Base-by-base conservation (phyloP, 768 basidiomycete species). In the Heimioporus sp. region DNA sequence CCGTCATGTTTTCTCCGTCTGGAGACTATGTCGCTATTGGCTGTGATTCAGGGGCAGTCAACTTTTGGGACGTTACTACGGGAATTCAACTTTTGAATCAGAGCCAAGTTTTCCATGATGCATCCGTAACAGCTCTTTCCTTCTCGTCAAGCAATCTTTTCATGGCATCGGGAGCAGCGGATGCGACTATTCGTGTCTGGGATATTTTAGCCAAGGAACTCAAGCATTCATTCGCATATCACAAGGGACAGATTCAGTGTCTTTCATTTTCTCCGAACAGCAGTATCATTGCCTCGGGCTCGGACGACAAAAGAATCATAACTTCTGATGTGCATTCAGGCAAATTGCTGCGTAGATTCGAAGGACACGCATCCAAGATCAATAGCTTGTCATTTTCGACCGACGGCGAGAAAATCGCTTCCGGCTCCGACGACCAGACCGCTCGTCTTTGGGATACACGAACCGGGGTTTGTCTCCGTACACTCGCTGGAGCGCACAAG, bases 361-460 rank as follows among this genome's bases (percentile, higher is more conserved):
- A 38, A 37, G 65, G 63, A 8, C 63, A 66, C 42, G 46, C 38
- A 15, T 47, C 54, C 17, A 43, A 42, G 39, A 52, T 66, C 17
- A 59, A 55, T 11, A 54, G 36, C 31, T 51, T 66, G 28, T 46
- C 65, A 8, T 60, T 67, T 43, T 66, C 65, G 4, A 43, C 48
- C 20, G 56, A 67, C 35, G 43, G 35, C 8, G 43, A 2, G 28
- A 53, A 37, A 24, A 57, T 66, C 28, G 60, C 52, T 3, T 66
- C 65, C 0, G 60, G 58, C 10, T 67, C 63, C 6, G 37, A 53
- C 10, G 65, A 66, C 21, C 56, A 47, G 21, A 53, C 48, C 4
- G 42, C 65, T 30, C 65, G 65, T 36, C 52, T 65, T 12, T 66
- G 65, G 65, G 60, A 64, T 17, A 48, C 50, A 20, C 48, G 38